phyloP scores from a whole-genome alignment of 805 yeast genomes.

The Kodamaea restingae region DNA sequence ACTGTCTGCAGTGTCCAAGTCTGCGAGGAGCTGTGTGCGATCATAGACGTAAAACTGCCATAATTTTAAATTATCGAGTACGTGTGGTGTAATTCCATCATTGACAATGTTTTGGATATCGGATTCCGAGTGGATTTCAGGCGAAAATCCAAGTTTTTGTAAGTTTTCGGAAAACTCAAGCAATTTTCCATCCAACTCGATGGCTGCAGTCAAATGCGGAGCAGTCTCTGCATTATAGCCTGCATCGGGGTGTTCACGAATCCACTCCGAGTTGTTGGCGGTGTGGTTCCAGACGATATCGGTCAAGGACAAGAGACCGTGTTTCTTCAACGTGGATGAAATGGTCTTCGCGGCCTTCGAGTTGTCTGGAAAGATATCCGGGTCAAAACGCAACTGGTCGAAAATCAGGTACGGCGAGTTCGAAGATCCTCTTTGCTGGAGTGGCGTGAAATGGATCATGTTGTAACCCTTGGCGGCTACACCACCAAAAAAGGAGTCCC shows the following conservation, averaged over 20 bases:
- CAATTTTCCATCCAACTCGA: slow-evolving; percentile 72
- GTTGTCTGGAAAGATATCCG: slow-evolving; percentile 50
- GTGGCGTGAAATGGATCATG: slow-evolving; percentile 94
- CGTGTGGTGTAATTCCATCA: slow-evolving; percentile 61
- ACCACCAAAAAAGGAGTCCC: slow-evolving; percentile 64
- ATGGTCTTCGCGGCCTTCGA: slow-evolving; percentile 54
- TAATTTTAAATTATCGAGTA: slow-evolving; percentile 58
- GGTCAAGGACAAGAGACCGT: slow-evolving; percentile 71
- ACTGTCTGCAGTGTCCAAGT: not conserved
- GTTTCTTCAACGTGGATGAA: slow-evolving; percentile 39
- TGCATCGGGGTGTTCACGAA: slow-evolving; percentile 79
- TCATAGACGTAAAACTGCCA: slow-evolving; percentile 89
- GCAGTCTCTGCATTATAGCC: slow-evolving; percentile 87
- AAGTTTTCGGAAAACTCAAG: slow-evolving; percentile 61
- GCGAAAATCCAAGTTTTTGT: slow-evolving; percentile 57
- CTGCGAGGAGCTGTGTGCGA: slow-evolving; percentile 23
- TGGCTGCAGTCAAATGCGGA: slow-evolving; percentile 82
- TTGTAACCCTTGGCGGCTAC: slow-evolving; percentile 79
- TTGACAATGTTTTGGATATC: slow-evolving; percentile 63
- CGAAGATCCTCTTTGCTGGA: slow-evolving; percentile 84
- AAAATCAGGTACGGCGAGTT: slow-evolving; percentile 90
- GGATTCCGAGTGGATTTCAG: slow-evolving; percentile 42
- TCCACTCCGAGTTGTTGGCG: slow-evolving; percentile 85
- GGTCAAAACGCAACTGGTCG: slow-evolving; percentile 81
- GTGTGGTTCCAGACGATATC: slow-evolving; percentile 96